phyloP scores from a whole-genome alignment of 2,329 filamentous ascomycete genomes.

The Cytospora schulzeri region DNA sequence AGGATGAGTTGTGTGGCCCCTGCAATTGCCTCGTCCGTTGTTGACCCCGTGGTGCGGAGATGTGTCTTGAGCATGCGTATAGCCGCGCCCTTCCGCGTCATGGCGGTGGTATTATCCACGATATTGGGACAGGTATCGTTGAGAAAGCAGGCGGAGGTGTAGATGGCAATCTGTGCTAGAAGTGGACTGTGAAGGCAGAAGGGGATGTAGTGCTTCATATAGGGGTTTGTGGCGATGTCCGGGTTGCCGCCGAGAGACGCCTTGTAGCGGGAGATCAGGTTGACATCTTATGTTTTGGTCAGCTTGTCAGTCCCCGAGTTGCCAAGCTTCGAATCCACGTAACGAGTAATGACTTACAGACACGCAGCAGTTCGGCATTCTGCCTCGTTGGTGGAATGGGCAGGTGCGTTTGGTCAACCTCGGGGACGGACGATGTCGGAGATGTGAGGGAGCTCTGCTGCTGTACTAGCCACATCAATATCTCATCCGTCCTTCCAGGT shows the following conservation, averaged over 20 bases:
- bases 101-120: conserved; percentile 46
- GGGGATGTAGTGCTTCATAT: conserved; percentile 51
- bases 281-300: conserved; percentile 42
- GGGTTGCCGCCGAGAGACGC: conserved; percentile 52
- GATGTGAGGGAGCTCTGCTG: conserved; percentile 25
- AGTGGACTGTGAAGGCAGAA: conserved; percentile 53
- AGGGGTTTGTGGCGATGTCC: conserved; percentile 43
- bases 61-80: conserved; percentile 51
- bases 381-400: conserved; percentile 46
- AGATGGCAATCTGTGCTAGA: conserved; percentile 51
- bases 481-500: conserved; percentile 25
- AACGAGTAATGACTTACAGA: conserved; percentile 42
- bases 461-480: conserved; percentile 35
- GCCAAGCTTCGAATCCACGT: not conserved
- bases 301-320: not conserved
- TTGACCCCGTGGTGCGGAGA: conserved; percentile 41
- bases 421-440: conserved; percentile 3
- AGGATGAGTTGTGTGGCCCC: conserved; percentile 52
- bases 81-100: conserved; percentile 46
- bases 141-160: conserved; percentile 54
- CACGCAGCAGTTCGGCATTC: conserved; percentile 51
- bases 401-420: conserved; percentile 43
- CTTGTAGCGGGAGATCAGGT: conserved; percentile 53
- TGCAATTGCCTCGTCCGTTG: conserved; percentile 49
- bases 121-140: conserved; percentile 47